A percentile compares a stretch with the other conserved stretches of the same genome.
These are phyloP conservation scores for Staphylotrichum longicolle DNA, from an alignment of 495 filamentous ascomycete species.

Conservation along the genomic window DNA sequence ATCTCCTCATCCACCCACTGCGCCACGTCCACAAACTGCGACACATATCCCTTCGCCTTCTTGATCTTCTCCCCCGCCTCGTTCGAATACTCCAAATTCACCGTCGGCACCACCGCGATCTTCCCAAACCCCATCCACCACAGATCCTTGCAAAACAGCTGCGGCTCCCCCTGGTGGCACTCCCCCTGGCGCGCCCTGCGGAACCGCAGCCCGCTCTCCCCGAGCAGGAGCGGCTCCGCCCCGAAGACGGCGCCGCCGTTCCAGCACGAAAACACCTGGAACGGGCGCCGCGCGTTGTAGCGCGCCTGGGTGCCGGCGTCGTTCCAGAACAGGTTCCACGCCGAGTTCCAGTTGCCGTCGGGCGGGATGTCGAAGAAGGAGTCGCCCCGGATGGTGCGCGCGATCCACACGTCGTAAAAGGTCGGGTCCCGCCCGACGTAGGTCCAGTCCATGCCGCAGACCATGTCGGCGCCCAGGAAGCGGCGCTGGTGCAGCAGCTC, in stretches of 20 bases:
- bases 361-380: slow-evolving; percentile 50
- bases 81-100: slow-evolving; percentile 50
- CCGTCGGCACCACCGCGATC: slow-evolving; percentile 49
- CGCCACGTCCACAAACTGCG: slow-evolving; percentile 8
- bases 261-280: slow-evolving; percentile 58
- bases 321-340: slow-evolving; percentile 50
- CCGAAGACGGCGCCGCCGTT: slow-evolving; percentile 44
- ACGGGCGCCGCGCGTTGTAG: slow-evolving; percentile 35
- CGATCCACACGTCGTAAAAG: slow-evolving; percentile 55
- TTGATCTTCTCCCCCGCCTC: slow-evolving; percentile 40
- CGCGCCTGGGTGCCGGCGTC: slow-evolving; percentile 31
- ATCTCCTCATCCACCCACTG: slow-evolving; percentile 19
- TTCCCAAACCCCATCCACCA: slow-evolving; percentile 46
- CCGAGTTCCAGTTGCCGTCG: slow-evolving; percentile 43
- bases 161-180: slow-evolving; percentile 49
- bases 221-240: slow-evolving; percentile 30
- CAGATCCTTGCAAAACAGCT: slow-evolving; percentile 50
- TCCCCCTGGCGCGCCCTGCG: slow-evolving; percentile 38
- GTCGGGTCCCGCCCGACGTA: slow-evolving; percentile 36
- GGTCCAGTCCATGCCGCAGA: slow-evolving; percentile 56
- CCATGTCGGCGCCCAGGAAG: slow-evolving; percentile 49
- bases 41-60: slow-evolving; percentile 41
- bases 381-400: slow-evolving; percentile 49
- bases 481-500: slow-evolving; percentile 49
- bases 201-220: slow-evolving; percentile 35